phyloP scores from a whole-genome alignment of 805 yeast species.

The Cyberlindnera amylophila region DNA sequence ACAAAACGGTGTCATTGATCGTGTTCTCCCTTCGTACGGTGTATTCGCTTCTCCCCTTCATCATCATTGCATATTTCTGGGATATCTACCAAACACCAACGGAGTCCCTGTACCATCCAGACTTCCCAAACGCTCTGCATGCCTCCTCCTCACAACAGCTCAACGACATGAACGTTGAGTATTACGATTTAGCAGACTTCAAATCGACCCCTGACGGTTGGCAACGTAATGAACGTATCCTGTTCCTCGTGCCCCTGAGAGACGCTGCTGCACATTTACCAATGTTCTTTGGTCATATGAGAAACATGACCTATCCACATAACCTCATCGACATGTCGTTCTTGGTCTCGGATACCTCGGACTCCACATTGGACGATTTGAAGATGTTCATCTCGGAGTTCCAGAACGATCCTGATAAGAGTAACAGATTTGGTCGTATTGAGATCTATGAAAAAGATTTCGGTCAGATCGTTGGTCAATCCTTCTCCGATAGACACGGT shows the following conservation, averaged over 20 bases:
- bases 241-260: constrained; percentile 85
- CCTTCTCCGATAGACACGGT: constrained; percentile 90
- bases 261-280: constrained; percentile 90
- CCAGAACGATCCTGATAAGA: constrained; percentile 60
- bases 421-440: constrained; percentile 73
- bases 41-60: constrained; percentile 15
- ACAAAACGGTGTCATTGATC: background rate
- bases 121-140: constrained; percentile 32
- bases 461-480: constrained; percentile 91
- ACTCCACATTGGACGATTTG: constrained; percentile 74
- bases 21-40: constrained; percentile 1
- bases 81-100: constrained; percentile 11
- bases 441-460: constrained; percentile 90
- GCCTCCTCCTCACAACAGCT: constrained; percentile 23
- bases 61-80: constrained; percentile 13
- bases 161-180: constrained; percentile 47
- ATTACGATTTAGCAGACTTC: constrained; percentile 67
- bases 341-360: constrained; percentile 85
- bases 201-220: constrained; percentile 71
- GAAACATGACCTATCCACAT: constrained; percentile 81
- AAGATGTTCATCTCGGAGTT: constrained; percentile 51
- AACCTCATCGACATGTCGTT: constrained; percentile 79
- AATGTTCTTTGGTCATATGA: constrained; percentile 82
- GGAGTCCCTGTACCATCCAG: constrained; percentile 29
- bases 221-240: constrained; percentile 72